Conservation (phyloP, 148 eudicot genomes). For the Camellia lanceoleosa region DNA sequence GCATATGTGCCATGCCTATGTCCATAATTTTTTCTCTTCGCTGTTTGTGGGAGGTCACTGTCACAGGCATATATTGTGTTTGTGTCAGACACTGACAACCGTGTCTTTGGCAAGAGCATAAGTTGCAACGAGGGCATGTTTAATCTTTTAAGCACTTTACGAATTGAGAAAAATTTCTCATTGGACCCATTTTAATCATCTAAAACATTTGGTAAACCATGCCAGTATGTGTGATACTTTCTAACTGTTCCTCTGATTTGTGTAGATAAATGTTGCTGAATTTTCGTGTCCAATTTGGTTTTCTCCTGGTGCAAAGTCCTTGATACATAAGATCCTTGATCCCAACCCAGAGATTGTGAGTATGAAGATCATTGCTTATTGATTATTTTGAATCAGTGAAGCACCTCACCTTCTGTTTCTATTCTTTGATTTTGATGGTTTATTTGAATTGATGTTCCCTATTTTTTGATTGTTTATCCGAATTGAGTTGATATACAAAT, state of each 20-base stretch:
- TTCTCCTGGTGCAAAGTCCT: constrained; percentile 60
- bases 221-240: not conserved
- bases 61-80: not conserved
- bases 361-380: constrained; percentile 1
- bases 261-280: constrained; percentile 72
- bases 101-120: not conserved
- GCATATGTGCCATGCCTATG: not conserved
- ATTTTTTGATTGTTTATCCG: not conserved
- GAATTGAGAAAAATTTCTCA: not conserved
- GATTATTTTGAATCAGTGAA: not conserved
- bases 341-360: constrained; percentile 94
- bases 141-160: not conserved
- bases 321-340: constrained; percentile 83
- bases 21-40: not conserved
- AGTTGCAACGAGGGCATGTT: not conserved
- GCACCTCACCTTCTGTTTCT: too few relatives aligned
- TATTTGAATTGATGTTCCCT: not conserved
- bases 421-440: not conserved
- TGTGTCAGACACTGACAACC: not conserved
- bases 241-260: constrained; percentile 14
- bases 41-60: not conserved
- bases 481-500: too few relatives aligned
- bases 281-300: constrained; percentile 88
- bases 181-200: not conserved
- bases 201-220: not conserved